Evolutionary conservation across 805 yeast genomes (phyloP).

Genomic region (Torulaspora gathmanii): DNA sequence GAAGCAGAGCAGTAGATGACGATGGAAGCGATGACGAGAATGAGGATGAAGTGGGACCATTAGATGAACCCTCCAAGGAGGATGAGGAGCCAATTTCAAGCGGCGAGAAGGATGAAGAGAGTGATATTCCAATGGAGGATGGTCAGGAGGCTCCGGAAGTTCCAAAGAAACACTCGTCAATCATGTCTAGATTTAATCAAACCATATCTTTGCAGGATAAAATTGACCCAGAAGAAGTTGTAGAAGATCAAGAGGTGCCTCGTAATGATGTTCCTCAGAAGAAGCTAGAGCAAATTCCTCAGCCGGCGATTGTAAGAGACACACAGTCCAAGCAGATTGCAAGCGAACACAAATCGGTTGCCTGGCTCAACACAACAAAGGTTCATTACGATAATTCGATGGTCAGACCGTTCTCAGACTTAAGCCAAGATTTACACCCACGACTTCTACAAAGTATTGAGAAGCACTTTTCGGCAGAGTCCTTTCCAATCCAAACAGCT

Average conservation of each 20-base stretch:
- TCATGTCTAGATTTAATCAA: conserved; percentile 51
- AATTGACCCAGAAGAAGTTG: conserved; percentile 16
- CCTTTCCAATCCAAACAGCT: conserved; percentile 36
- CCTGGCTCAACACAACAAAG: conserved; percentile 32
- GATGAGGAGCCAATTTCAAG: conserved; percentile 9
- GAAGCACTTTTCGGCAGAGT: conserved; percentile 23
- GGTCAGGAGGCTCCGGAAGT: conserved; percentile 7
- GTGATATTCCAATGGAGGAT: conserved; percentile 7
- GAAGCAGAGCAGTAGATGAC: conserved; percentile 17
- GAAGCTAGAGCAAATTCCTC: conserved; percentile 74
- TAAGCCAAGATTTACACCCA: conserved; percentile 19
- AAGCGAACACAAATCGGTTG: conserved; percentile 41
- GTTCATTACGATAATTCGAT: conserved; percentile 29
- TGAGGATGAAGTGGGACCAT: conserved; percentile 13
- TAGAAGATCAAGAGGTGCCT: conserved; percentile 24
- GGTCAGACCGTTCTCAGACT: conserved; percentile 24
- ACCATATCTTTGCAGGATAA: conserved; percentile 36
- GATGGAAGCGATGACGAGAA: conserved; percentile 21
- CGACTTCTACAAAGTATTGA: conserved; percentile 35
- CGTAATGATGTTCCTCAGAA: conserved; percentile 18
- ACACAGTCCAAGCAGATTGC: conserved; percentile 26
- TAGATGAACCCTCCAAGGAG: not conserved
- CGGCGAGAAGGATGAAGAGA: conserved; percentile 16
- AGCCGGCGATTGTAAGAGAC: conserved; percentile 51
- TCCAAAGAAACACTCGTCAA: conserved; percentile 42